Evolutionary conservation across 306 rosid genomes (phyloP), one percentile per base, ranked within the genome.

Genomic region (Medicago ruthenica): DNA sequence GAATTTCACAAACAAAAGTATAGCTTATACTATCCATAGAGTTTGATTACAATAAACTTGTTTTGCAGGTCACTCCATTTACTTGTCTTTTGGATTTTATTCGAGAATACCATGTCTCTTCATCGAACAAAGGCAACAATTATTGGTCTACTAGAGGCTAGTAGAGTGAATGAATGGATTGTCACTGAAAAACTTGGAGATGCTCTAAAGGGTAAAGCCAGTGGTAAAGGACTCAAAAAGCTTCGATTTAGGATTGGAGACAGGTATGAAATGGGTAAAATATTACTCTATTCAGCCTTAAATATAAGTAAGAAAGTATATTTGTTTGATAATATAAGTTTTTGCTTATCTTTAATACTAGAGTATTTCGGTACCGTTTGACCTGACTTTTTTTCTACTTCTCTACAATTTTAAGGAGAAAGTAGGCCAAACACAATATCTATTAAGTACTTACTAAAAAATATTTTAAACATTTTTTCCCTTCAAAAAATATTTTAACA

Each of bases 161-260:
- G 83, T 69, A 61, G 94, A 60, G 97, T 86, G 72, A 91, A 93
- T 45, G 98, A 93, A 71, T 93, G 97, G 97, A 80, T 93, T 64
- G 97, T 93, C 58, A 93, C 98, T 1, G 96, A 89, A 81, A 93
- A 93, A 70, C 88, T 91, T 54, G 98, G 98, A 75, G 93, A 87
- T 77, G 86, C 87, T 69, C 85, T 89, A 22, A 91, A 88, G 82
- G 68, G 63, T 44, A 91, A 88, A 83, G 59, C 61, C 31, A 70
- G 65, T 4, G 9, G 78, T 1, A 89, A 91, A 85, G 66, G 83
- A 44, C 73, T 85, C 15, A 87, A 73, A 71, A 91, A 77, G 45
- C 80, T 81, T 39, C 78, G 79, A 12, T 82, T 89, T 69, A 90
- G 80, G 74, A 80, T 93, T 34, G 90, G 92, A 71, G 92, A 89